Percentiles rank a stretch among this genome's conserved stretches.
Conservation (phyloP, 202 grass and related monocot species). For the Zoysia matrella region DNA sequence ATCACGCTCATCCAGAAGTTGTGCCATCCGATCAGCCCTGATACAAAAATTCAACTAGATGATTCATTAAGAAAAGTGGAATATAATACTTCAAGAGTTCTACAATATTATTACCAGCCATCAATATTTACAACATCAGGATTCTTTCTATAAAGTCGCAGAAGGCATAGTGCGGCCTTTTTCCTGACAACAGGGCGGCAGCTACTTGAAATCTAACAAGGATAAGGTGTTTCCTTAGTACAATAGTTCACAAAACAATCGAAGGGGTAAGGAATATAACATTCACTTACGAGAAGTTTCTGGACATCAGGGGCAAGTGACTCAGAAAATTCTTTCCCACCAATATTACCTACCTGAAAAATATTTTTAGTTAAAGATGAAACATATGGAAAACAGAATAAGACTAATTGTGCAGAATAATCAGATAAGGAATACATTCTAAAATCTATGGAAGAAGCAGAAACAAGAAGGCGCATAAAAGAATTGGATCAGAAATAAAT, state of each 20-base stretch:
- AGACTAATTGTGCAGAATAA: neutral
- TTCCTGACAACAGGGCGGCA: conserved; percentile 97
- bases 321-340: conserved; percentile 99
- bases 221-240: conserved; percentile 29
- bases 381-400: neutral
- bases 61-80: conserved; percentile 31
- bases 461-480: neutral
- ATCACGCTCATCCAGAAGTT: conserved; percentile 97
- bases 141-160: conserved; percentile 99
- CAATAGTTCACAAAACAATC: conserved; percentile 29
- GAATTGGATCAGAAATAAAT: conserved; percentile 4
- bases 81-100: conserved; percentile 30
- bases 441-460: neutral
- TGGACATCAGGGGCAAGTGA: conserved; percentile 97
- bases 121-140: conserved; percentile 98
- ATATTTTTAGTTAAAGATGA: conserved; percentile 37
- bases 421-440: neutral
- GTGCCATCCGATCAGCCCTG: conserved; percentile 98
- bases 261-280: conserved; percentile 20
- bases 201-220: conserved; percentile 91
- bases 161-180: conserved; percentile 95
- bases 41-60: conserved; percentile 38
- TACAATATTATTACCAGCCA: conserved; percentile 76
- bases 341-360: conserved; percentile 99
- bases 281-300: conserved; percentile 85